These are phyloP conservation scores for Candida neerlandica DNA, from an alignment of 1,139 yeast species.

Conservation along the genomic window DNA sequence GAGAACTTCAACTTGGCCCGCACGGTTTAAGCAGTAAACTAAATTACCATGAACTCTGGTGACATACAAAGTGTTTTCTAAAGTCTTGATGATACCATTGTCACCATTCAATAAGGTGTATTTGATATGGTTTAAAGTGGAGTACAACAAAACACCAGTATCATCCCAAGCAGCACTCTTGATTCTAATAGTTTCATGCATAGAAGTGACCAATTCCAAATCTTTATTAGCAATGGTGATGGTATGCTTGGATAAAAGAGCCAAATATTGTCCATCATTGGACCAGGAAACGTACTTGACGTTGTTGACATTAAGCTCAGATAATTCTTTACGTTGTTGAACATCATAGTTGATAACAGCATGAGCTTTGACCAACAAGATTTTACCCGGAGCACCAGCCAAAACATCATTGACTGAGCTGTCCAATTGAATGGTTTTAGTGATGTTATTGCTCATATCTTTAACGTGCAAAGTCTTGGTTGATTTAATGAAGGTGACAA, in stretches of 20 bases:
- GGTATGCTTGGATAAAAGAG: slow-evolving; percentile 89
- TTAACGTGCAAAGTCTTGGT: slow-evolving; percentile 74
- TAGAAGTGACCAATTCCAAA: slow-evolving; percentile 75
- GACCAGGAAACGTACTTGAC: slow-evolving; percentile 93
- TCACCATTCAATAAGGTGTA: slow-evolving; percentile 94
- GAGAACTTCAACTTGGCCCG: slow-evolving; percentile 78
- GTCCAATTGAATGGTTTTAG: slow-evolving; percentile 81
- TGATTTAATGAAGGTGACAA: slow-evolving; percentile 73
- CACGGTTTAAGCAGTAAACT: slow-evolving; percentile 81
- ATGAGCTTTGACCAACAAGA: slow-evolving; percentile 71
- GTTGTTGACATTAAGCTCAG: slow-evolving; percentile 71
- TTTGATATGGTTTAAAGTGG: slow-evolving; percentile 94
- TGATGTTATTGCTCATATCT: slow-evolving; percentile 77
- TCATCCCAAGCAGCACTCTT: slow-evolving; percentile 99
- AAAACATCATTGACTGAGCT: slow-evolving; percentile 72
- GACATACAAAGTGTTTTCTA: slow-evolving; percentile 88
- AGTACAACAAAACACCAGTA: slow-evolving; percentile 84
- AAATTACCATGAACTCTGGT: slow-evolving; percentile 69
- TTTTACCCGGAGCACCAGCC: slow-evolving; percentile 80
- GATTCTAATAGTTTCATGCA: slow-evolving; percentile 96
- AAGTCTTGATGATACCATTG: slow-evolving; percentile 88
- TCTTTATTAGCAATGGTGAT: slow-evolving; percentile 84
- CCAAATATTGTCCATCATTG: slow-evolving; percentile 82
- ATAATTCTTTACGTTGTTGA: slow-evolving; percentile 82
- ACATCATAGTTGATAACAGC: slow-evolving; percentile 86